Conservation (phyloP, 1,139 yeast species). For the Candida frijolesensis region DNA sequence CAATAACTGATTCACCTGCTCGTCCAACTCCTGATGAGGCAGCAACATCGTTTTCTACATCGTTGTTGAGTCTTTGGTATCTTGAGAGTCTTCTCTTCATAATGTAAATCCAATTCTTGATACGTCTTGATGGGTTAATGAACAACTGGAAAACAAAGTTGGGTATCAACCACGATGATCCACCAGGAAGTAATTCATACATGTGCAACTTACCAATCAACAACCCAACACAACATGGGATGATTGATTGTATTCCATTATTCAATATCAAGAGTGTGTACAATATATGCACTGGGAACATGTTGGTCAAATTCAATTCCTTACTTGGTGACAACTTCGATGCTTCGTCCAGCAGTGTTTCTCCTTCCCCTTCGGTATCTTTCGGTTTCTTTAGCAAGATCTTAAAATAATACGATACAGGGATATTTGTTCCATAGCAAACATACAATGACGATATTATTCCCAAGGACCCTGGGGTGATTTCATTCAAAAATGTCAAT, state of each 20-base stretch:
- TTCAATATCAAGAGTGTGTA: conserved; percentile 53
- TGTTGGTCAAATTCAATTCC: conserved; percentile 54
- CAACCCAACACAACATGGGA: conserved; percentile 60
- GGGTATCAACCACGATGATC: conserved; percentile 54
- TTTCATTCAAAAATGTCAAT: conserved; percentile 37
- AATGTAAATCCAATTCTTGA: conserved; percentile 6
- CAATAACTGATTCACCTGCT: conserved; percentile 1
- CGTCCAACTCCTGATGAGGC: conserved; percentile 1
- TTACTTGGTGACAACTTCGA: conserved; percentile 15
- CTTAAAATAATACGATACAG: conserved; percentile 62
- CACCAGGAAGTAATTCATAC: conserved; percentile 62
- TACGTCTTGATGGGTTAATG: conserved; percentile 25
- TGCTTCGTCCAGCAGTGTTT: background rate
- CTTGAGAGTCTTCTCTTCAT: conserved; percentile 11
- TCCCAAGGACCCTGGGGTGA: conserved; percentile 65
- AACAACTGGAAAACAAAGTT: conserved; percentile 25
- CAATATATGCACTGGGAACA: conserved; percentile 55
- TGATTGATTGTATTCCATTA: conserved; percentile 53
- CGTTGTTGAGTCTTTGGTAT: conserved; percentile 18
- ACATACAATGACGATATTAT: conserved; percentile 60
- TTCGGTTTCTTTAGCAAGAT: conserved; percentile 37
- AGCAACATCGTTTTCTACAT: conserved; percentile 14
- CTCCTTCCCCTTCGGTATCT: conserved; percentile 10
- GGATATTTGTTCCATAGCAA: conserved; percentile 58
- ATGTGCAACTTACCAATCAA: conserved; percentile 58